Percentiles rank a stretch among this genome's conserved stretches.
phyloP scores from a whole-genome alignment of 345 rosid genomes.

The Camelina neglecta region DNA sequence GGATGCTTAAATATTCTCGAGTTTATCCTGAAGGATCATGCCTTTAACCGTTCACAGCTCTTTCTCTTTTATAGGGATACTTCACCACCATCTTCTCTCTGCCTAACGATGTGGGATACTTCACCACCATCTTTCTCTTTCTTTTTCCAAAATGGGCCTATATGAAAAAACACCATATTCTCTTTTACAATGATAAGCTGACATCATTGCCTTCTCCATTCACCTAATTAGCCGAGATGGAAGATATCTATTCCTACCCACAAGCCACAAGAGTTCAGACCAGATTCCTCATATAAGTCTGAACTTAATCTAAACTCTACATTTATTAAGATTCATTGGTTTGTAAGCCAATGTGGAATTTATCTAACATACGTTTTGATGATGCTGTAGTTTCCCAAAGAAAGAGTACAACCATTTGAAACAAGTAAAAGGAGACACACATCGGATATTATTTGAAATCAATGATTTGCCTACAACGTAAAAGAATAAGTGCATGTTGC shows the following conservation, averaged over 20 bases:
- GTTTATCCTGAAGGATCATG: no score
- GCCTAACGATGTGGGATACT: no score
- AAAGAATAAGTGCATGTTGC: not conserved
- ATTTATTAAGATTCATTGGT: slow-evolving; percentile 1
- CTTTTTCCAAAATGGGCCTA: no score
- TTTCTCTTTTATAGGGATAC: no score
- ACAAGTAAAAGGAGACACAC: not conserved
- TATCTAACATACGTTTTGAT: no score
- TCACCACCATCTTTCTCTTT: no score
- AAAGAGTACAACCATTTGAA: slow-evolving; percentile 1
- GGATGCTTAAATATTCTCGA: slow-evolving; percentile 41
- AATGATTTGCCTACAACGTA: not conserved
- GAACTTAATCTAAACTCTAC: not conserved
- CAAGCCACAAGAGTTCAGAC: not conserved
- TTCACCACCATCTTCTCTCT: no score
- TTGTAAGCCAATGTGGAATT: no score
- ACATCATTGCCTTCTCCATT: slow-evolving; percentile 13
- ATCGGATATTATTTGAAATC: not conserved
- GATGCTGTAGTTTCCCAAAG: no score
- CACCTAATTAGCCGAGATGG: slow-evolving; percentile 17
- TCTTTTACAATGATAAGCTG: not conserved
- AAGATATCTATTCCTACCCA: slow-evolving; percentile 8
- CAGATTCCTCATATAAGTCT: slow-evolving; percentile 1
- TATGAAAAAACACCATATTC: slow-evolving; percentile 6
- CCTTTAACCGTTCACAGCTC: no score